phyloP scores from a whole-genome alignment of 2,329 filamentous ascomycete genomes.

The Neonectria coccinea region DNA sequence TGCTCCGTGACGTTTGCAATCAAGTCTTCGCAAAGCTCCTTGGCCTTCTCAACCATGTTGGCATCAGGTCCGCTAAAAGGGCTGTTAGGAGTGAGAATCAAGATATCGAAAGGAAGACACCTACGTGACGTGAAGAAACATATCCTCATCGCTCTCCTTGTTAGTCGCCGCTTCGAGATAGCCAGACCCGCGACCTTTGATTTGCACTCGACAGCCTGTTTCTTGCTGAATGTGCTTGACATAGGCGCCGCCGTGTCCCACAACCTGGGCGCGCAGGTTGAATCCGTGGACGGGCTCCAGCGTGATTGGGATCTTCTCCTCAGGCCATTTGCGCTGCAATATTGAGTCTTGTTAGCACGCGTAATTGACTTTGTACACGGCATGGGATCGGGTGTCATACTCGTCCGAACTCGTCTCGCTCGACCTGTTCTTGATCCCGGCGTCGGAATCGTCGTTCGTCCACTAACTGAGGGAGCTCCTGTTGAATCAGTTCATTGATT shows the following conservation, averaged over 20 bases:
- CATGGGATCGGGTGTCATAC: slow-evolving; percentile 61
- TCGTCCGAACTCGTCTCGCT: slow-evolving; percentile 90
- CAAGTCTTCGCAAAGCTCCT: slow-evolving; percentile 89
- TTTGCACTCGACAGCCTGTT: slow-evolving; percentile 95
- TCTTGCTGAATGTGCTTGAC: slow-evolving; percentile 99
- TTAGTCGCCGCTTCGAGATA: slow-evolving; percentile 93
- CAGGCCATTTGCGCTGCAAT: slow-evolving; percentile 95
- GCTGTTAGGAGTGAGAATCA: slow-evolving; percentile 47
- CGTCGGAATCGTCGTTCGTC: slow-evolving; percentile 93
- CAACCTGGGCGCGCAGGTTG: slow-evolving; percentile 95
- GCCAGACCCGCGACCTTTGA: slow-evolving; percentile 95
- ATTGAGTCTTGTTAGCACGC: slow-evolving; percentile 27
- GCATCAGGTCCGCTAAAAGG: slow-evolving; percentile 83
- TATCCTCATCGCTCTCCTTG: slow-evolving; percentile 91
- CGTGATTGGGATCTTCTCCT: slow-evolving; percentile 91
- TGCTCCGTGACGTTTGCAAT: slow-evolving; percentile 87
- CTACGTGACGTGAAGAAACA: slow-evolving; percentile 96
- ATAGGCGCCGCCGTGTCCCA: slow-evolving; percentile 92
- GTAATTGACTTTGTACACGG: not conserved
- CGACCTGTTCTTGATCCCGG: slow-evolving; percentile 82
- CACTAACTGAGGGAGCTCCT: slow-evolving; percentile 93
- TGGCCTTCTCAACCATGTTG: slow-evolving; percentile 86
- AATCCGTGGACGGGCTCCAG: slow-evolving; percentile 94
- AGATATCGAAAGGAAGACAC: slow-evolving; percentile 49
- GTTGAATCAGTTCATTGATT: slow-evolving; percentile 95